Base-by-base conservation (phyloP, 208 protist species). In the Trypanosoma mega region DNA sequence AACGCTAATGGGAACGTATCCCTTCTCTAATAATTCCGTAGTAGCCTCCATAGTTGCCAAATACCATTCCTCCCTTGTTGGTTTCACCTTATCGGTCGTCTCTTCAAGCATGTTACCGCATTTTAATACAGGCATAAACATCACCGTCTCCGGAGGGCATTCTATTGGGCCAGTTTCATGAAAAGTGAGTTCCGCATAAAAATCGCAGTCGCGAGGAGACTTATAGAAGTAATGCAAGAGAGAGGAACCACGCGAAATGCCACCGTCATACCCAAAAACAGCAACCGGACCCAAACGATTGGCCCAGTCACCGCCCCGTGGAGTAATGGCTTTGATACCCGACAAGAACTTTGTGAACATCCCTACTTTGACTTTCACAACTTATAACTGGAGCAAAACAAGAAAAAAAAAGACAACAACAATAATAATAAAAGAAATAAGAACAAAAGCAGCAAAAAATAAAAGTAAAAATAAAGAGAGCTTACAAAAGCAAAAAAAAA, bases 321-420 rank as follows among this genome's bases (percentile, higher is more conserved):
- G 56, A 14, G 87, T 62, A 21, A 89, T 26, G 0, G 51, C 53
- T 61, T 75, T 85, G 37, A 93, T 70, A 2, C 66, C 55, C 9
- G 70, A 79, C 14, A 93, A 60, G 53, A 82, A 93, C 49, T 79
- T 88, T 0, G 77, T 63, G 58, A 90, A 93, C 87, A 93, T 87
- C 6, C 46, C 14, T 30, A 39, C 26, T 29, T 48, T 14, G 26
- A 24, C 26, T 21, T 11, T 9, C 8, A 54, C 24, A 18, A 14
- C 7, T 36, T 33, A 54, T 18, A 6, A 33, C 12, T 14, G 24
- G 24, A 45, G 23, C 12, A n/a, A n/a, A n/a, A n/a, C n/a, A 43
- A 9, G 3, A 54, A 23, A 26, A 33, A n/a, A 33, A 54, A n/a
- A 33, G 31, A 54, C 16, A 54, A 54, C 26, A 54, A 54, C 14